Evolutionary conservation across 495 filamentous ascomycete genomes (phyloP).

Genomic region (Lophiotrema nucula): DNA sequence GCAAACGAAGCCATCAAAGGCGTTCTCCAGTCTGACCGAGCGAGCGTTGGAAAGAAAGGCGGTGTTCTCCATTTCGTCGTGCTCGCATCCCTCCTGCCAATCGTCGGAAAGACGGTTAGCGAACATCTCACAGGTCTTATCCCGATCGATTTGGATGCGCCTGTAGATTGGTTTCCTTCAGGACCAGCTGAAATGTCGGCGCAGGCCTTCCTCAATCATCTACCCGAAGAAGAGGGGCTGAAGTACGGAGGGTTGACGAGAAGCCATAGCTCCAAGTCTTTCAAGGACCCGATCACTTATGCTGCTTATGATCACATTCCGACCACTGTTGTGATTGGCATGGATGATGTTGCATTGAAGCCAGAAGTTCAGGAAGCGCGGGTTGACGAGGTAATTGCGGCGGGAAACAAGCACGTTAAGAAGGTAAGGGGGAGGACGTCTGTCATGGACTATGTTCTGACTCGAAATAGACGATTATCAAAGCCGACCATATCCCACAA

Average conservation of each 20-base stretch:
- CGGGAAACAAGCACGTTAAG: too few species aligned
- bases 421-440: too few species aligned
- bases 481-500: too few species aligned
- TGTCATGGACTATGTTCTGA: too few species aligned
- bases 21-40: not conserved
- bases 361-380: not conserved
- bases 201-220: not conserved
- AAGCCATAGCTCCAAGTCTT: not conserved
- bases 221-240: not conserved
- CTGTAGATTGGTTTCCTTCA: not conserved
- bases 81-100: not conserved
- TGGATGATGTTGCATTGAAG: not conserved
- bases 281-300: not conserved
- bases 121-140: not conserved
- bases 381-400: not conserved
- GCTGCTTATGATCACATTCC: not conserved
- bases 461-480: too few species aligned
- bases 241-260: not conserved
- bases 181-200: not conserved
- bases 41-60: not conserved
- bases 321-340: not conserved
- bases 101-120: not conserved
- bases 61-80: not conserved
- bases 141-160: not conserved
- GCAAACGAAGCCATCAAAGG: not conserved